Percentiles rank a stretch among this genome's conserved stretches.
Evolutionary conservation across 2,329 filamentous ascomycete genomes (phyloP).

Genomic region (Microcyclospora tardicrescens): DNA sequence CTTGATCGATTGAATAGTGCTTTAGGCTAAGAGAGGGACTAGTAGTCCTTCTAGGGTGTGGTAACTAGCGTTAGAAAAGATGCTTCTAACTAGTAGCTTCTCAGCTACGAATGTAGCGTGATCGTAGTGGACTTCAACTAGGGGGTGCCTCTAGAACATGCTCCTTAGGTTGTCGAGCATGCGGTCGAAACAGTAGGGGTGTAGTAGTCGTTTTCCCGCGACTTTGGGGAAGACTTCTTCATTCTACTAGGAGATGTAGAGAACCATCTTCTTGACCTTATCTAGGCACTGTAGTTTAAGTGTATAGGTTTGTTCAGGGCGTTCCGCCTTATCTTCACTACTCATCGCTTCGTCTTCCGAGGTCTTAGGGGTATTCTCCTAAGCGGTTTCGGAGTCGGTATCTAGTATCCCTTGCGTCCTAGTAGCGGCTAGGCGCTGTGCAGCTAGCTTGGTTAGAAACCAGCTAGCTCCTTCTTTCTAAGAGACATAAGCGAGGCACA

Average conservation of each 20-base stretch:
- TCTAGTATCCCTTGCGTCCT: neutral
- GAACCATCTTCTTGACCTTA: conserved; percentile 1
- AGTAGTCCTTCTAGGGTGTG: conserved; percentile 2
- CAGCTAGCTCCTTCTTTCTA: neutral
- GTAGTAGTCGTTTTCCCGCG: conserved; percentile 3
- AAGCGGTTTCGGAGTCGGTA: neutral
- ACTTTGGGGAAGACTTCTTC: conserved; percentile 3
- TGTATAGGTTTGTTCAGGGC: neutral
- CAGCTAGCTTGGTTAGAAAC: too few species aligned
- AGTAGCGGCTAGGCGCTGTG: neutral
- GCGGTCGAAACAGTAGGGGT: conserved; percentile 3
- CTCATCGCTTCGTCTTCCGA: neutral
- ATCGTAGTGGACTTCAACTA: conserved; percentile 1
- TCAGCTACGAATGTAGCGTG: conserved; percentile 2
- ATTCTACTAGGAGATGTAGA: conserved; percentile 1
- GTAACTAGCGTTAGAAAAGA: conserved; percentile 2
- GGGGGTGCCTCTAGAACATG: conserved; percentile 6
- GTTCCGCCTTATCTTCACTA: neutral
- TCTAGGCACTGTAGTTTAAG: neutral
- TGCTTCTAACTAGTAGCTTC: conserved; percentile 4
- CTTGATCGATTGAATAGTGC: neutral
- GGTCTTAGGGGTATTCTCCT: neutral
- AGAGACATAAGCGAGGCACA: too few species aligned
- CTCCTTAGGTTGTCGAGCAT: conserved; percentile 1
- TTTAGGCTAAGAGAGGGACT: neutral